Evolutionary conservation across 345 rosid genomes (phyloP).

Genomic region (Odontarrhena argentea): DNA sequence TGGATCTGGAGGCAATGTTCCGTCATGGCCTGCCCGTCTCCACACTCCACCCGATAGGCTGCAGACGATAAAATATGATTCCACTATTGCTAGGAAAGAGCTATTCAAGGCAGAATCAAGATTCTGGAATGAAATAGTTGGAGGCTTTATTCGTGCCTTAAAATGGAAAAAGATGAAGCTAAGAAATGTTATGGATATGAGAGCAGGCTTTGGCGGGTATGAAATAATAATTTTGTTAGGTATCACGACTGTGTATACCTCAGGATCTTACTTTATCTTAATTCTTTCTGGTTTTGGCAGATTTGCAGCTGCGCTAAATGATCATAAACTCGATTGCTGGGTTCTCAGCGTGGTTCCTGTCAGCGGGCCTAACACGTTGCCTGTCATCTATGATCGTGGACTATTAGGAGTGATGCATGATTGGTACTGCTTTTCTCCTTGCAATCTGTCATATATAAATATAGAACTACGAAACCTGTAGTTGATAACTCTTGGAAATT

Average conservation of each 20-base stretch:
- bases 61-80: slow-evolving; percentile 77
- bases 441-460: slow-evolving; percentile 2
- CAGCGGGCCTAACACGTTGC: slow-evolving; percentile 89
- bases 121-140: slow-evolving; percentile 80
- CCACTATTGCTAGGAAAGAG: slow-evolving; percentile 88
- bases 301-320: slow-evolving; percentile 88
- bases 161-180: slow-evolving; percentile 76
- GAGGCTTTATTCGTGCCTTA: slow-evolving; percentile 66
- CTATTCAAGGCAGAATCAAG: slow-evolving; percentile 84
- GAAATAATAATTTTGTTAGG: slow-evolving; percentile 10
- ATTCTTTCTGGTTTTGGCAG: slow-evolving; percentile 49
- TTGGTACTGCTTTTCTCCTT: slow-evolving; percentile 57
- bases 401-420: slow-evolving; percentile 93
- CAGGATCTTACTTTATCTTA: slow-evolving; percentile 8
- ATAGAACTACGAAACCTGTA: slow-evolving; percentile 6
- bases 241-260: neutral
- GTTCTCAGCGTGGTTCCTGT: slow-evolving; percentile 92
- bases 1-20: slow-evolving; percentile 76
- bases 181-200: slow-evolving; percentile 96
- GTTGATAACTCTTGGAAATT: neutral
- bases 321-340: slow-evolving; percentile 79
- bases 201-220: slow-evolving; percentile 98
- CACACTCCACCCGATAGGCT: slow-evolving; percentile 90
- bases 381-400: slow-evolving; percentile 96
- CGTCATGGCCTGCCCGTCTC: slow-evolving; percentile 85